Conservation (phyloP, 371 early-diverging fungal genomes). For the Conidiobolus incongruus region DNA sequence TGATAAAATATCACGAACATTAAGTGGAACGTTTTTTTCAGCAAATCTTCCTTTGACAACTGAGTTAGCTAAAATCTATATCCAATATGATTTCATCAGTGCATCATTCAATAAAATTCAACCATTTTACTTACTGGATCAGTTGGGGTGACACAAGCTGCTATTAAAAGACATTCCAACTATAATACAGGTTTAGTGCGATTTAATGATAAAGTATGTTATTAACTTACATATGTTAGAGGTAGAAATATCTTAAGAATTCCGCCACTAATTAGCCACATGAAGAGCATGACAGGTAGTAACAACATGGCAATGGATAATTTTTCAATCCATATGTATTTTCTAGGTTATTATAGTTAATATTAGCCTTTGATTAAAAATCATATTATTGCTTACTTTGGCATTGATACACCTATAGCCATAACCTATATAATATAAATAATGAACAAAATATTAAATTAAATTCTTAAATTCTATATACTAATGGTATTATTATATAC, state of each 20-base stretch:
- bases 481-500: no score
- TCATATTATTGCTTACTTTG: constrained; percentile 21
- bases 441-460: no score
- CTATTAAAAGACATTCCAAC: constrained; percentile 50
- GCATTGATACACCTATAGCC: constrained; percentile 64
- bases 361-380: neutral
- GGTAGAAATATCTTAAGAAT: constrained; percentile 40
- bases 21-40: constrained; percentile 55
- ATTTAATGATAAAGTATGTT: neutral
- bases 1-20: constrained; percentile 63
- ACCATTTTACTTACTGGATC: constrained; percentile 81
- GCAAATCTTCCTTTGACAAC: constrained; percentile 89
- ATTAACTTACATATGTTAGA: constrained; percentile 27
- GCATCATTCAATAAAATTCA: neutral
- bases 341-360: constrained; percentile 12
- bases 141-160: constrained; percentile 81
- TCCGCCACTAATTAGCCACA: constrained; percentile 65
- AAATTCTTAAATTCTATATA: no score
- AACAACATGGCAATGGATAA: constrained; percentile 48
- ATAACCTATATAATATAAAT: constrained; percentile 26
- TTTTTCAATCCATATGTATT: constrained; percentile 34
- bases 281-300: constrained; percentile 59
- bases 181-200: constrained; percentile 9
- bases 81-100: neutral
- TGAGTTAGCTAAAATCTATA: constrained; percentile 64